Evolutionary conservation across 2,329 filamentous ascomycete species (phyloP), one percentile per base, ranked within the genome.

Genomic region (Penicillium glabrum): DNA sequence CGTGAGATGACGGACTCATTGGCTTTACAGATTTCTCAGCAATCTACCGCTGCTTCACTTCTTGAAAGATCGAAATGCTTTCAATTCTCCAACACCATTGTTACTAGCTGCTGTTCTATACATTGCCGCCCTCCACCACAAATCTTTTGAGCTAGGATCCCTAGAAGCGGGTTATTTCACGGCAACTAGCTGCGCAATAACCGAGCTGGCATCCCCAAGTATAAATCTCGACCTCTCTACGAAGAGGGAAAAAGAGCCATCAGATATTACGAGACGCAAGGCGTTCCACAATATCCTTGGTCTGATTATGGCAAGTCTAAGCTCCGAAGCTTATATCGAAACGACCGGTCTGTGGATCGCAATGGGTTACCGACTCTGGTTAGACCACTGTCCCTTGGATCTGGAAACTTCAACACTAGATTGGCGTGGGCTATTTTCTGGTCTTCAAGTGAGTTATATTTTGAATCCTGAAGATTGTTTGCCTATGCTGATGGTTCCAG

Each of bases 281-380:
- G 59, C 55, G 2, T 70, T 68, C 19, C 63, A 69, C 14, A 58
- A 70, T 24, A 70, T 69, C 9, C 62, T 70, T 13, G 68, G 68
- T 7, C 51, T 70, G 9, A 63, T 70, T 8, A 70, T 70, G 68
- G 68, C 68, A 16, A 70, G 67, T 39, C 53, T 70, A n/a, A 65
- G 68, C 47, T 70, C 65, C 6, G 68, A 70, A 48, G 67, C 65
- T 9, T 69, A 67, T 46, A 57, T 70, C 14, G 59, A 64, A 37
- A 57, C 65, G 0, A 70, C 68, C 9, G 67, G 64, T 4, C 62
- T 61, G n/a, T 70, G 68, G 68, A 70, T 70, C 45, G 67, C 68
- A 27, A 62, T 69, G 45, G 67, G 64, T 1, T 70, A 70, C 43
- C 65, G 68, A 23, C 61, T 70, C 10, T 62, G 67, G 59, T 59